phyloP scores from a whole-genome alignment of 2,329 filamentous ascomycete species.

The Curvularia lunata region DNA sequence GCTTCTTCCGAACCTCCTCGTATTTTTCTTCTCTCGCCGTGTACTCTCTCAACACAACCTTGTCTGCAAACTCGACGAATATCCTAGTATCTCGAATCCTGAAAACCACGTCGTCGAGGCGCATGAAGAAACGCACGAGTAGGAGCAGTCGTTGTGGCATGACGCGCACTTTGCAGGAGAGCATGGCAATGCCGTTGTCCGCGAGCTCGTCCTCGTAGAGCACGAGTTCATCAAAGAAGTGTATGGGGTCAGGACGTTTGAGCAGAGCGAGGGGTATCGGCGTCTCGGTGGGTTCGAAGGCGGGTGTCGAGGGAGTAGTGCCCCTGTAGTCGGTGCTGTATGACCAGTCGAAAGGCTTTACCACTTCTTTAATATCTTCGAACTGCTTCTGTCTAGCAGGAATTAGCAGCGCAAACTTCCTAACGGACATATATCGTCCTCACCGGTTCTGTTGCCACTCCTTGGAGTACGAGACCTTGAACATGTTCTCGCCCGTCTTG shows the following conservation, averaged over 20 bases:
- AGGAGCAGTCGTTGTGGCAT: conserved; percentile 89
- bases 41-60: conserved; percentile 86
- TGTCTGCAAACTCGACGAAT: conserved; percentile 84
- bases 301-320: conserved; percentile 57
- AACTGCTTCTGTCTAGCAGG: conserved; percentile 73
- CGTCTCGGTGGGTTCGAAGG: conserved; percentile 55
- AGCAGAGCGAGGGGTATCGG: conserved; percentile 85
- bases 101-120: conserved; percentile 87
- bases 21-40: conserved; percentile 85
- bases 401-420: conserved; percentile 14
- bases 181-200: conserved; percentile 91
- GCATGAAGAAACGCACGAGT: conserved; percentile 86
- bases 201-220: conserved; percentile 97
- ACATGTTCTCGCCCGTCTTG: conserved; percentile 89
- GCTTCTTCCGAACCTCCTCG: conserved; percentile 69
- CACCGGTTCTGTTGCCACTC: conserved; percentile 79
- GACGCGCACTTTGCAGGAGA: conserved; percentile 89
- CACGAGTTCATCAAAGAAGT: conserved; percentile 96
- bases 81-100: conserved; percentile 88
- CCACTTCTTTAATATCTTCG: conserved; percentile 86
- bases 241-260: conserved; percentile 86
- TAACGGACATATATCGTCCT: background rate
- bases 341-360: conserved; percentile 98
- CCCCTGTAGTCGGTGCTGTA: conserved; percentile 90
- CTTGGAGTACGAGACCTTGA: conserved; percentile 90